Evolutionary conservation across 345 rosid genomes (phyloP).

Genomic region (Physaria fendleri): DNA sequence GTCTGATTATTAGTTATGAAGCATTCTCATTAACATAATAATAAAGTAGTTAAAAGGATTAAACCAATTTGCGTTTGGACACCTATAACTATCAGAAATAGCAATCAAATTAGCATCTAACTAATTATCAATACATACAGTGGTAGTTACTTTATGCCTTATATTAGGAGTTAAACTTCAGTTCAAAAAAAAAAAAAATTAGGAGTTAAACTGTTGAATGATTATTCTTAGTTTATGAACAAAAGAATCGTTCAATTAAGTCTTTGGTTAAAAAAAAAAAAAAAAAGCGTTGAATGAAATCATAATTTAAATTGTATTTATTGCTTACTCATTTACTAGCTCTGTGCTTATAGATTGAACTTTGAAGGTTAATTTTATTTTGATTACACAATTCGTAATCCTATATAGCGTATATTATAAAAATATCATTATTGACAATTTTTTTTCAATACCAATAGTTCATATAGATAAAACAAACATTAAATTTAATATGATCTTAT

Average conservation of each 20-base stretch:
- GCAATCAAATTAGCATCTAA: neutral
- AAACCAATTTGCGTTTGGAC: constrained; percentile 12
- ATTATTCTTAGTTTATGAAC: neutral
- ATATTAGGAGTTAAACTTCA: no score
- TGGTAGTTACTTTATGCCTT: neutral
- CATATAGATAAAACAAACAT: neutral
- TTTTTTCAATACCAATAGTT: neutral
- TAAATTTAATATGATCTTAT: neutral
- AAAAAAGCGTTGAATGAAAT: neutral
- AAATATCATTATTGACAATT: neutral
- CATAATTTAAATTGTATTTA: no score
- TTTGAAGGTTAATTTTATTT: neutral
- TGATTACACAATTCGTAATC: neutral
- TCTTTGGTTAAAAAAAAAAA: no score
- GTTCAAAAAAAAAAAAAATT: no score
- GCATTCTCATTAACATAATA: neutral
- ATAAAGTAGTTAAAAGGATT: neutral
- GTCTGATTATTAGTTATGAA: neutral
- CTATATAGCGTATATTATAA: neutral
- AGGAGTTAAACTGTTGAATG: no score
- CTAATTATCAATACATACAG: neutral
- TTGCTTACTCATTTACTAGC: neutral
- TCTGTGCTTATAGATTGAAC: neutral
- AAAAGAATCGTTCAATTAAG: no score
- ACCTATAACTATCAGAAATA: neutral